Conservation (phyloP, 805 yeast species). For the Yarrowia sp. region DNA sequence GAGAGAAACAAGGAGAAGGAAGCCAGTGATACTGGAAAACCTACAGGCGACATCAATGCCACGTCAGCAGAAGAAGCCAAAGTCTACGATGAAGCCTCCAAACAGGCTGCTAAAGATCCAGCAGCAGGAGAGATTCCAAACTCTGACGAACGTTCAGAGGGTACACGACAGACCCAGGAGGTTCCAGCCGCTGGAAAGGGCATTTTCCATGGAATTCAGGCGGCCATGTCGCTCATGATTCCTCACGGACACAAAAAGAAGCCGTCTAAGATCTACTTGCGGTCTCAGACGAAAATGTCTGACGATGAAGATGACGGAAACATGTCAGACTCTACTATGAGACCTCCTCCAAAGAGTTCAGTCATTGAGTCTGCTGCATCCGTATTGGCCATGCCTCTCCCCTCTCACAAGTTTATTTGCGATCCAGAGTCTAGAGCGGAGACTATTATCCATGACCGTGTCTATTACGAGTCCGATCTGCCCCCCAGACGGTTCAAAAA, state of each 20-base stretch:
- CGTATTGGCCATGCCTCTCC: constrained; percentile 80
- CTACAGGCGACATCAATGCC: constrained; percentile 2
- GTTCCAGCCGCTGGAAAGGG: constrained; percentile 21
- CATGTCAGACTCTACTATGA: constrained; percentile 11
- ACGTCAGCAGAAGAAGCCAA: constrained; percentile 3
- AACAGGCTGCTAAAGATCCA: neutral
- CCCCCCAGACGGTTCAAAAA: constrained; percentile 59
- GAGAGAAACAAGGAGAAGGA: constrained; percentile 1
- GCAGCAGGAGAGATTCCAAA: constrained; percentile 52
- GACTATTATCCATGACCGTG: constrained; percentile 80
- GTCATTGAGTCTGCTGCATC: constrained; percentile 80
- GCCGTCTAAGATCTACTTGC: constrained; percentile 23
- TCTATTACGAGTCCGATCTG: constrained; percentile 68
- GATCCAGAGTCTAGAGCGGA: constrained; percentile 71
- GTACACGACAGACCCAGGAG: neutral
- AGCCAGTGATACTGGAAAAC: constrained; percentile 12
- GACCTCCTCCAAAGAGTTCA: constrained; percentile 60
- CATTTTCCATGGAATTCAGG: constrained; percentile 35
- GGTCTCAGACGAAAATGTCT: constrained; percentile 20
- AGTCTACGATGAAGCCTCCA: constrained; percentile 23
- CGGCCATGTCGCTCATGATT: constrained; percentile 35
- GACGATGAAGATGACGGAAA: constrained; percentile 20
- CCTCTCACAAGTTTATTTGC: constrained; percentile 67
- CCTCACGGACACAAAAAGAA: constrained; percentile 25
- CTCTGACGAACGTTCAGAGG: neutral